These are phyloP conservation scores for Tolypocladium ovalisporum DNA, from an alignment of 2,329 filamentous ascomycete genomes.

Conservation along the genomic window DNA sequence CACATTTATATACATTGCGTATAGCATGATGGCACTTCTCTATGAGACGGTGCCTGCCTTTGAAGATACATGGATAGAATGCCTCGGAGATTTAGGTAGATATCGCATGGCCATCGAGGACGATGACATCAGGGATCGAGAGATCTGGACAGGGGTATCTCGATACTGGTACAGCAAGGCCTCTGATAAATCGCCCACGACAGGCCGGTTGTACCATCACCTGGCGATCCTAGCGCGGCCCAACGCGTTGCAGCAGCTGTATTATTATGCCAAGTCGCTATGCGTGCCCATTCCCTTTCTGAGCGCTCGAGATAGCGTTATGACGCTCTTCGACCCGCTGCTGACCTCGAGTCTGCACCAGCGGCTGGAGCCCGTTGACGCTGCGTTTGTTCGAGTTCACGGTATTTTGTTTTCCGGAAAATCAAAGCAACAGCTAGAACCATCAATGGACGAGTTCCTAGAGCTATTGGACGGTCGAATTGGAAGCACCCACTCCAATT, in stretches of 20 bases:
- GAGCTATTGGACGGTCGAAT: slow-evolving; percentile 47
- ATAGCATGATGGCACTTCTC: slow-evolving; percentile 78
- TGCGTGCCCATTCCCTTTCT: slow-evolving; percentile 57
- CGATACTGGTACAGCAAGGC: slow-evolving; percentile 78
- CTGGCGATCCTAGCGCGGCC: slow-evolving; percentile 68
- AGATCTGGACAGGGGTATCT: slow-evolving; percentile 73
- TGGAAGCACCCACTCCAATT: slow-evolving; percentile 31
- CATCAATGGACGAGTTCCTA: slow-evolving; percentile 37
- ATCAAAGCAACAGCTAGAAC: slow-evolving; percentile 32
- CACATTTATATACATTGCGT: slow-evolving; percentile 78
- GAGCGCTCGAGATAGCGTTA: slow-evolving; percentile 58
- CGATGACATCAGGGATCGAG: slow-evolving; percentile 60
- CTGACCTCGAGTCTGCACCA: slow-evolving; percentile 24
- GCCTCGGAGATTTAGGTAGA: slow-evolving; percentile 72
- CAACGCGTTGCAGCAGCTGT: slow-evolving; percentile 59
- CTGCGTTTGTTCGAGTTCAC: slow-evolving; percentile 51
- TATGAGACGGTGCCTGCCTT: slow-evolving; percentile 79
- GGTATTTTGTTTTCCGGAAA: slow-evolving; percentile 51
- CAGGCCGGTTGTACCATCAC: slow-evolving; percentile 79
- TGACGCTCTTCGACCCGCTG: slow-evolving; percentile 56
- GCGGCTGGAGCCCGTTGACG: slow-evolving; percentile 34
- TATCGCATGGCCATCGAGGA: slow-evolving; percentile 90
- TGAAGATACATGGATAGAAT: slow-evolving; percentile 87
- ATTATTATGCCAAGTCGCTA: slow-evolving; percentile 60
- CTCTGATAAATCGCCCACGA: slow-evolving; percentile 62